Percentiles rank a stretch among this genome's conserved stretches.
Conservation (phyloP, 768 basidiomycete genomes). For the Guyanaporus albipodus region DNA sequence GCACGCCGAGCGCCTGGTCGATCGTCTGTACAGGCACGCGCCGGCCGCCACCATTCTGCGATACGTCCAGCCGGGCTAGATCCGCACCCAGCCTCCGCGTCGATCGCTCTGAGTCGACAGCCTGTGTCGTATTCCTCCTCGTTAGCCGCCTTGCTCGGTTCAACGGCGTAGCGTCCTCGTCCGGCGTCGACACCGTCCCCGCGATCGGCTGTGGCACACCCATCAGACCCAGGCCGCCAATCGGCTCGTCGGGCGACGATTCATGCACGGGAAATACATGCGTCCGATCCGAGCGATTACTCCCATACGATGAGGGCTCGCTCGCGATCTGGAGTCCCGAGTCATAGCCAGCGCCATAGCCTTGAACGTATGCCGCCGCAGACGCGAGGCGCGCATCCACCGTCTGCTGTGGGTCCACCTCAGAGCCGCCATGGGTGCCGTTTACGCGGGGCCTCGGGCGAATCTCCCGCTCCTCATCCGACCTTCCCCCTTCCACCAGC, state of each 20-base stretch:
- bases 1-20: constrained; percentile 15
- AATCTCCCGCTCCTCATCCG: constrained; percentile 29
- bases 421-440: neutral
- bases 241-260: constrained; percentile 26
- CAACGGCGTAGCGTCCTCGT: constrained; percentile 28
- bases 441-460: constrained; percentile 11
- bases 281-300: constrained; percentile 16
- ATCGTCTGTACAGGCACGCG: constrained; percentile 16
- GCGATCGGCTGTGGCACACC: constrained; percentile 21
- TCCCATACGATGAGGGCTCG: constrained; percentile 23
- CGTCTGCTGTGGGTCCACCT: neutral
- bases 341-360: constrained; percentile 35
- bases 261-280: constrained; percentile 27
- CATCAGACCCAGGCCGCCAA: constrained; percentile 25
- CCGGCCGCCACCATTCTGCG: constrained; percentile 16
- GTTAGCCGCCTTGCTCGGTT: constrained; percentile 17
- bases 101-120: constrained; percentile 16
- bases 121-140: constrained; percentile 26
- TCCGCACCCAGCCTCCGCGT: constrained; percentile 15
- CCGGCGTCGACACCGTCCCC: constrained; percentile 26
- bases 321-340: constrained; percentile 24
- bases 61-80: constrained; percentile 8
- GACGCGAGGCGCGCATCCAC: constrained; percentile 28
- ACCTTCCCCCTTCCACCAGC: constrained; percentile 27
- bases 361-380: constrained; percentile 34